Evolutionary conservation across 495 filamentous ascomycete species (phyloP).

Genomic region (Pyrenopolyporus hunteri): DNA sequence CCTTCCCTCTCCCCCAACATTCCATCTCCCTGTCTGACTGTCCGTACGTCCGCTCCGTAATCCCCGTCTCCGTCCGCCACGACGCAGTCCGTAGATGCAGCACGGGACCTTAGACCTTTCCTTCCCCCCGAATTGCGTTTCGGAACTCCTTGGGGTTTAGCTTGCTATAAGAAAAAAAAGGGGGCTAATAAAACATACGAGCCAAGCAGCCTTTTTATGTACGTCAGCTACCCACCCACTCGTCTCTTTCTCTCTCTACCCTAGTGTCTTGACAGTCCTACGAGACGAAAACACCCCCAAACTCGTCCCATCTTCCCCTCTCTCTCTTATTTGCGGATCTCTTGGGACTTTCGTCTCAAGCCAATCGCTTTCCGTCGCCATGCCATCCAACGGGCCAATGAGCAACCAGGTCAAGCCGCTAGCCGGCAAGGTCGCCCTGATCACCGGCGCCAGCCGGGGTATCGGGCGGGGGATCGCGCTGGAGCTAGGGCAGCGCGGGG

Average conservation of each 20-base stretch:
- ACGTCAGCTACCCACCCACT: not conserved
- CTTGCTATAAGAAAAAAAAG: conserved; percentile 29
- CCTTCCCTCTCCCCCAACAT: not conserved
- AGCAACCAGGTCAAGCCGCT: conserved; percentile 46
- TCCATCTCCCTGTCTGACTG: not conserved
- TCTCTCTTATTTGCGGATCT: not conserved
- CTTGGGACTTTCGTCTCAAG: not conserved
- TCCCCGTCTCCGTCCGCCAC: conserved; percentile 16
- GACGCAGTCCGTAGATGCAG: conserved; percentile 11
- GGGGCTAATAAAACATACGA: no score
- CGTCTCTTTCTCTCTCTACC: not conserved
- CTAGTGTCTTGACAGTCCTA: conserved; percentile 5
- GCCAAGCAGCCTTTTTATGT: no score
- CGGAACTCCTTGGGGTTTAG: conserved; percentile 33
- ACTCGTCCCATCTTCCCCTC: not conserved
- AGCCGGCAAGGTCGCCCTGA: conserved; percentile 71
- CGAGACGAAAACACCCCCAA: no score
- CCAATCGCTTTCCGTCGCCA: conserved; percentile 3
- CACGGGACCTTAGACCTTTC: not conserved
- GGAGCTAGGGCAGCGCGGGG: conserved; percentile 77
- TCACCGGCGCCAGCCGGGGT: conserved; percentile 71
- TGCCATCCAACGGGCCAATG: conserved; percentile 39
- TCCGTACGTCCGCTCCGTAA: not conserved
- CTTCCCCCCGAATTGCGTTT: conserved; percentile 6
- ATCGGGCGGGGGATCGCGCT: conserved; percentile 80